Conservation (phyloP, 495 filamentous ascomycete species). For the Annulohypoxylon moriforme region DNA sequence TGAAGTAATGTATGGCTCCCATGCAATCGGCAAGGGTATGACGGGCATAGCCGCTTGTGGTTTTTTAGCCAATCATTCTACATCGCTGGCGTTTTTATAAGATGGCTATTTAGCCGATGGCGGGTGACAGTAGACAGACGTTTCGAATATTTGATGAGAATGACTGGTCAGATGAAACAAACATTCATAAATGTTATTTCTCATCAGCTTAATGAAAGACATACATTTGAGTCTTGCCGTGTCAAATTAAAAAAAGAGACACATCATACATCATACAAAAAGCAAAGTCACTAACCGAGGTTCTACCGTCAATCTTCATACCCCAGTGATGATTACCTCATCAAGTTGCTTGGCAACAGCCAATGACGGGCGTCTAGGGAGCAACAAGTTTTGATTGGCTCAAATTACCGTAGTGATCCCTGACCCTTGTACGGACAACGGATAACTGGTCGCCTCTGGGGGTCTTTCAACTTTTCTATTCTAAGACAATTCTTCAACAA, state of each 20-base stretch:
- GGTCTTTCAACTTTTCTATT: slow-evolving; percentile 8
- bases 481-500: slow-evolving; percentile 5
- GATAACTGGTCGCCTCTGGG: neutral
- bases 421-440: neutral
- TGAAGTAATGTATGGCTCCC: slow-evolving; percentile 11
- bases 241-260: too few species aligned
- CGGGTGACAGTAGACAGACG: too few species aligned
- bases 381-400: slow-evolving; percentile 7
- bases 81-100: slow-evolving; percentile 24
- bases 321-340: too few species aligned
- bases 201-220: too few species aligned
- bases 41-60: slow-evolving; percentile 18
- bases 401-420: neutral
- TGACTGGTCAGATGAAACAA: too few species aligned
- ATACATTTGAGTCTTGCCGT: too few species aligned
- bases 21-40: neutral
- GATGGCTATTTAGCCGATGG: slow-evolving; percentile 14
- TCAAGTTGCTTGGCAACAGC: neutral
- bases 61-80: slow-evolving; percentile 42
- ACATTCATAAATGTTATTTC: neutral
- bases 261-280: too few species aligned
- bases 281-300: neutral
- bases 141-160: too few species aligned
- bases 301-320: neutral
- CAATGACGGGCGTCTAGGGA: neutral